phyloP scores from a whole-genome alignment of 257 asterid species.

The Lantana camara region DNA sequence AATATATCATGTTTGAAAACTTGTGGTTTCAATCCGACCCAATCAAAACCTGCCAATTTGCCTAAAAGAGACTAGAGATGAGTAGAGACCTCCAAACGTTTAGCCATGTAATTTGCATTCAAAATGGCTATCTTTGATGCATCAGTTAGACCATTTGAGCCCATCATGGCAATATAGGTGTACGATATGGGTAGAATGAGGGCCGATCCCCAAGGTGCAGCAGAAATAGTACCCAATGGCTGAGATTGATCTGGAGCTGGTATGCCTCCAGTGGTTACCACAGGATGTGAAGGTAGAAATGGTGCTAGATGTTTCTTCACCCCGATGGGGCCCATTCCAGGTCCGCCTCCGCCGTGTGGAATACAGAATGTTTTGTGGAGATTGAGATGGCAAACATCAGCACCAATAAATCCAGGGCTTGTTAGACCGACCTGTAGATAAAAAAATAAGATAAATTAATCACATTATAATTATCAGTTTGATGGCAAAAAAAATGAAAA shows the following conservation, averaged over 20 bases:
- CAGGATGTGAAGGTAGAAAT: conserved; percentile 93
- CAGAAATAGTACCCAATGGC: conserved; percentile 92
- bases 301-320: conserved; percentile 96
- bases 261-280: conserved; percentile 96
- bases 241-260: conserved; percentile 80
- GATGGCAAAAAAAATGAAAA: too few relatives aligned
- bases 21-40: too few relatives aligned
- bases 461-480: too few relatives aligned
- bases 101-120: conserved; percentile 96
- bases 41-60: too few relatives aligned
- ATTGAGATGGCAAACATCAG: conserved; percentile 98
- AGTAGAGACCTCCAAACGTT: conserved; percentile 83
- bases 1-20: neutral
- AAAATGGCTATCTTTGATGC: conserved; percentile 96
- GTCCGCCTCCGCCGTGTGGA: conserved; percentile 99
- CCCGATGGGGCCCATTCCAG: conserved; percentile 99
- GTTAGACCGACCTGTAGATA: conserved; percentile 87
- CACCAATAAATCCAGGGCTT: conserved; percentile 96
- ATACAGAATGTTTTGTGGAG: conserved; percentile 98
- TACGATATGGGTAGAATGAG: conserved; percentile 96
- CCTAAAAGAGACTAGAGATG: too few relatives aligned
- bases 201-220: conserved; percentile 99
- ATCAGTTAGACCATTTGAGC: conserved; percentile 86
- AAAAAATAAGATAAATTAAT: conserved; percentile 19
- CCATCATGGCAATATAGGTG: conserved; percentile 98